phyloP scores from a whole-genome alignment of 148 eudicot genomes.

The Simmondsia chinensis region DNA sequence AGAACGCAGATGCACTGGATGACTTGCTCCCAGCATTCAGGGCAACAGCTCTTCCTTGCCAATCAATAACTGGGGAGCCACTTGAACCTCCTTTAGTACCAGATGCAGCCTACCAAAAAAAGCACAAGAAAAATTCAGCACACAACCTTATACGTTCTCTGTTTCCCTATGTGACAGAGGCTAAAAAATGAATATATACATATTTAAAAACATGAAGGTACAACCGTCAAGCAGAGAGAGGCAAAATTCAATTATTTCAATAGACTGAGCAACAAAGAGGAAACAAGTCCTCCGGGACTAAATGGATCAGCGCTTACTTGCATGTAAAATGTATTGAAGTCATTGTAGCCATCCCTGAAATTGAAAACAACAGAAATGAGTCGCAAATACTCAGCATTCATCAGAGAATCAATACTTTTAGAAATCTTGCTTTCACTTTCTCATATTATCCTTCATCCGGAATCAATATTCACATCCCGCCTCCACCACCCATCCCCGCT shows the following conservation, averaged over 20 bases:
- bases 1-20: slow-evolving; percentile 91
- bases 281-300: not conserved
- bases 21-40: slow-evolving; percentile 97
- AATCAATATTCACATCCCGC: no score
- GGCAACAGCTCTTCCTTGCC: slow-evolving; percentile 98
- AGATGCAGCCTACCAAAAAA: slow-evolving; percentile 77
- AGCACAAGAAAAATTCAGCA: not conserved
- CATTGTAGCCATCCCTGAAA: slow-evolving; percentile 98
- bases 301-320: slow-evolving; percentile 58
- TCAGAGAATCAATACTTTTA: no score
- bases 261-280: no score
- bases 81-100: slow-evolving; percentile 99
- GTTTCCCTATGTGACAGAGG: no score
- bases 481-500: no score
- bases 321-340: slow-evolving; percentile 97
- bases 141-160: not conserved
- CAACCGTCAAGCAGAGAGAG: no score
- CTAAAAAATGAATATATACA: no score
- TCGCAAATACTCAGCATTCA: no score
- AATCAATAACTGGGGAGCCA: slow-evolving; percentile 97
- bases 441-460: no score
- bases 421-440: no score
- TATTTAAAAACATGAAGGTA: no score
- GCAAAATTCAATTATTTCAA: no score
- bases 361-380: slow-evolving; percentile 4